Evolutionary conservation across 2,329 filamentous ascomycete species (phyloP), one percentile per base, ranked within the genome.

Genomic region (Zymoseptoria ardabiliae): DNA sequence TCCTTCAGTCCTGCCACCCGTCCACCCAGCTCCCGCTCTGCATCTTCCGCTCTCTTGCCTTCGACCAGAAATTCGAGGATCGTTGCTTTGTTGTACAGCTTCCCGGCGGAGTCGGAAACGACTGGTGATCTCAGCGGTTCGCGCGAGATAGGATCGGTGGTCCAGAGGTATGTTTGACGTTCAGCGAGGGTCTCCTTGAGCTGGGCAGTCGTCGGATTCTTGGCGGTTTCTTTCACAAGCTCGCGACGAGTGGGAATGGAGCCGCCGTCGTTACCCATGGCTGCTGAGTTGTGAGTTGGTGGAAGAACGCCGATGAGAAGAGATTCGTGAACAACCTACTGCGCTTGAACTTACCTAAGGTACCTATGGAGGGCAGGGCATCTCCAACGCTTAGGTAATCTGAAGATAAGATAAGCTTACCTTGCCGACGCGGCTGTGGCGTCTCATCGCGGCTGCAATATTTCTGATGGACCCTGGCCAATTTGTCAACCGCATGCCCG

Each of bases 211-310:
- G 89, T 95, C 21, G 89, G 89, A 55, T 86, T 83, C 68, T 90
- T 89, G 50, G 92, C 91, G 25, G 92, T 91, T 75, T 93, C 88
- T 76, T 96, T 96, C 74, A 99, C 94, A 52, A 99, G 89, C 76
- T 99, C 95, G 71, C 91, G 89, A 30, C 95, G 90, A 64, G 89
- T 97, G 4, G 94, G 94, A 67, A 99, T 99, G 67, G 90, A 85
- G 65, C 94, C 94, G 68, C 94, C 94, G 74, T 99, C 94, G 78
- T 99, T 99, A 73, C 94, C 94, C 94, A 99, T 97, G 52, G 19
- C 56, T 48, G 51, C 51, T 13, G 30, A 35, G 50, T 13, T 8
- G 50, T n/a, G 50, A 9, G 22, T n/a, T n/a, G 35, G 35, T 45
- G 35, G 35, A 17, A 7, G 17, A 11, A n/a, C 13, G 35, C 6